phyloP scores from a whole-genome alignment of 352 stramenopile species.

The Phytophthora tubulina region DNA sequence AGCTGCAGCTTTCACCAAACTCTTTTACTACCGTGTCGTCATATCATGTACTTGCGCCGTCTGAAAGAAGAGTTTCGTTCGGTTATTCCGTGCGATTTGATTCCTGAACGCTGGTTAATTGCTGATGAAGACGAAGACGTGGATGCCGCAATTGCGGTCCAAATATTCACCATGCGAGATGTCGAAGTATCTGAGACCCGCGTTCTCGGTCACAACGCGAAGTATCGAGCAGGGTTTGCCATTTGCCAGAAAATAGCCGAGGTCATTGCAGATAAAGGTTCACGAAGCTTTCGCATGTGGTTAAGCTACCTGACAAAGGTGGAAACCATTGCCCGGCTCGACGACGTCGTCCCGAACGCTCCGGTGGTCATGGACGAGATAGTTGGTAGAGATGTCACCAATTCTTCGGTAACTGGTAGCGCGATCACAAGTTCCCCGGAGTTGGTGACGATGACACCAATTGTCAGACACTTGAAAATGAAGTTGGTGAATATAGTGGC shows the following conservation, averaged over 20 bases:
- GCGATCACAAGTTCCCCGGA: no score
- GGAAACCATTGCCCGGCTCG: neutral
- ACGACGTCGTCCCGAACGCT: neutral
- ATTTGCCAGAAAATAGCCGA: constrained; percentile 18
- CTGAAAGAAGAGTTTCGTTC: neutral
- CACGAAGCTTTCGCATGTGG: constrained; percentile 2
- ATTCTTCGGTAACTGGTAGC: neutral
- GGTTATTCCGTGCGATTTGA: neutral
- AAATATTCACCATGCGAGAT: neutral
- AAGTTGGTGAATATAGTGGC: no score
- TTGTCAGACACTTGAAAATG: no score
- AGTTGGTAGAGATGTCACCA: neutral
- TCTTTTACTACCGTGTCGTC: constrained; percentile 3
- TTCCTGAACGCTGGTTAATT: constrained; percentile 7
- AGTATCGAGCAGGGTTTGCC: constrained; percentile 10
- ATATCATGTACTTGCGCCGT: constrained; percentile 12
- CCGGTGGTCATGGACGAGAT: no score
- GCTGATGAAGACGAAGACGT: neutral
- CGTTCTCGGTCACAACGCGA: constrained; percentile 16
- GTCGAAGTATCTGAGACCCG: neutral
- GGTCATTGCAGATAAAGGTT: constrained; percentile 17
- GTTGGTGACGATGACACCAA: no score
- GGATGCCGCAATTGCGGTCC: neutral
- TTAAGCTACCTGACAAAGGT: neutral
- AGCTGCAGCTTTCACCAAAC: constrained; percentile 16